Evolutionary conservation across 106 monocot species (phyloP).

Genomic region (Dendrobium nobile): DNA sequence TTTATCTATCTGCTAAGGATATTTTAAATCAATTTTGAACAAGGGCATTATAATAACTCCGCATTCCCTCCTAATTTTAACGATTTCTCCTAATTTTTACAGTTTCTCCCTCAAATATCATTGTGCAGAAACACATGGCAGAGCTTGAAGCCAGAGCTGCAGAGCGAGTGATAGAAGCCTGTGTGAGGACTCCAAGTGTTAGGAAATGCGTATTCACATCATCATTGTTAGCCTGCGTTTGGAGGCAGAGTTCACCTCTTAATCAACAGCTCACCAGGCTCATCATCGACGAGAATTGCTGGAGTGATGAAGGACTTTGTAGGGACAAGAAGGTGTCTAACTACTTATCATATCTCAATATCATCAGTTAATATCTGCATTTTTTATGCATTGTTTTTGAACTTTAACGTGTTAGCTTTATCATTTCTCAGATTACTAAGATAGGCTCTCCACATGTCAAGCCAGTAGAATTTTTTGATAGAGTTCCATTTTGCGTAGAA

Average conservation of each 20-base stretch:
- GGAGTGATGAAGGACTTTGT: conserved; percentile 78
- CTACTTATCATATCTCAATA: too few relatives aligned
- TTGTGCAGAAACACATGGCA: conserved; percentile 77
- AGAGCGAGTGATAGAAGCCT: conserved; percentile 65
- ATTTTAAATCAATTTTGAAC: too few relatives aligned
- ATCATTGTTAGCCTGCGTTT: conserved; percentile 79
- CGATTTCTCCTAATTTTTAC: too few relatives aligned
- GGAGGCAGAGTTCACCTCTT: conserved; percentile 25
- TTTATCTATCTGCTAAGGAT: too few relatives aligned
- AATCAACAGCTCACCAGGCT: conserved; percentile 8
- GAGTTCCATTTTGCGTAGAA: too few relatives aligned
- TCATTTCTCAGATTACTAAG: too few relatives aligned
- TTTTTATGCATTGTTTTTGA: not conserved
- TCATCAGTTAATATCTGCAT: not conserved
- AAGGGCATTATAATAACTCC: too few relatives aligned
- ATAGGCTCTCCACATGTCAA: too few relatives aligned
- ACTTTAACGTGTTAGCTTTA: not conserved
- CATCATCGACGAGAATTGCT: conserved; percentile 63
- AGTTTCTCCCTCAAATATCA: not conserved
- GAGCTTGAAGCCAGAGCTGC: conserved; percentile 46
- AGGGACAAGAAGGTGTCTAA: conserved; percentile 59
- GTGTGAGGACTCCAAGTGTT: conserved; percentile 46
- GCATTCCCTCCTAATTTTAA: too few relatives aligned
- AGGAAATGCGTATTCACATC: conserved; percentile 80
- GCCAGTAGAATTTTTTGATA: too few relatives aligned